A percentile compares a stretch with the other conserved stretches of the same genome.
phyloP scores from a whole-genome alignment of 2,329 filamentous ascomycete species.

The Colletotrichum sp. region DNA sequence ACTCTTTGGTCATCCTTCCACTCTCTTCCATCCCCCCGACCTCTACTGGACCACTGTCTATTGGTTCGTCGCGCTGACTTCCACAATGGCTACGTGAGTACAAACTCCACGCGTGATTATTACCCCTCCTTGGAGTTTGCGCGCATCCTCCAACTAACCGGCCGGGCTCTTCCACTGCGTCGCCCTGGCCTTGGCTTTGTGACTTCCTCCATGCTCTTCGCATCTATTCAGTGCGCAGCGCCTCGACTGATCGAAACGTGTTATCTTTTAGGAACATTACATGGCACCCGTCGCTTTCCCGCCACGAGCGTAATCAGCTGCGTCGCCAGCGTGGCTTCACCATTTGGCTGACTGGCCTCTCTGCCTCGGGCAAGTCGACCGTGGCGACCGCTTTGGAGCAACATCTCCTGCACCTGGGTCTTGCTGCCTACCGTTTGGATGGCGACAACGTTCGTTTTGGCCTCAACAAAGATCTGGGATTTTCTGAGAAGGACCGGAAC shows the following conservation, averaged over 20 bases:
- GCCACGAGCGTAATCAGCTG: slow-evolving; percentile 73
- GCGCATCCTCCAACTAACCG: background rate
- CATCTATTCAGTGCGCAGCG: background rate
- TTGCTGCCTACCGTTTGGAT: slow-evolving; percentile 90
- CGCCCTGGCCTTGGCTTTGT: background rate
- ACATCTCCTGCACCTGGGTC: slow-evolving; percentile 85
- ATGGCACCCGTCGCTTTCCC: slow-evolving; percentile 84
- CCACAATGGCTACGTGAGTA: slow-evolving; percentile 32
- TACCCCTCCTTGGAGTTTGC: background rate
- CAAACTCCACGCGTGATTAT: too few species aligned
- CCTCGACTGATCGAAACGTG: background rate
- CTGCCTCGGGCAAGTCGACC: slow-evolving; percentile 95
- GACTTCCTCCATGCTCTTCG: background rate
- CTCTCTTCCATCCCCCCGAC: background rate
- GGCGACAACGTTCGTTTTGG: slow-evolving; percentile 99
- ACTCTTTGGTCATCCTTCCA: background rate
- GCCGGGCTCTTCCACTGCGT: background rate
- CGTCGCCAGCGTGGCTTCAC: slow-evolving; percentile 91
- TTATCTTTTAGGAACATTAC: slow-evolving; percentile 75
- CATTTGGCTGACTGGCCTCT: slow-evolving; percentile 97
- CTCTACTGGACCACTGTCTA: background rate
- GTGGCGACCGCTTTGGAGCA: slow-evolving; percentile 97
- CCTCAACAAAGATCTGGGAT: slow-evolving; percentile 96
- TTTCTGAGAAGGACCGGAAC: slow-evolving; percentile 89
- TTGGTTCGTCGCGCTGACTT: background rate